Evolutionary conservation across 2,329 filamentous ascomycete species (phyloP), one percentile per base, ranked within the genome.

Genomic region (Arthroderma sp.): DNA sequence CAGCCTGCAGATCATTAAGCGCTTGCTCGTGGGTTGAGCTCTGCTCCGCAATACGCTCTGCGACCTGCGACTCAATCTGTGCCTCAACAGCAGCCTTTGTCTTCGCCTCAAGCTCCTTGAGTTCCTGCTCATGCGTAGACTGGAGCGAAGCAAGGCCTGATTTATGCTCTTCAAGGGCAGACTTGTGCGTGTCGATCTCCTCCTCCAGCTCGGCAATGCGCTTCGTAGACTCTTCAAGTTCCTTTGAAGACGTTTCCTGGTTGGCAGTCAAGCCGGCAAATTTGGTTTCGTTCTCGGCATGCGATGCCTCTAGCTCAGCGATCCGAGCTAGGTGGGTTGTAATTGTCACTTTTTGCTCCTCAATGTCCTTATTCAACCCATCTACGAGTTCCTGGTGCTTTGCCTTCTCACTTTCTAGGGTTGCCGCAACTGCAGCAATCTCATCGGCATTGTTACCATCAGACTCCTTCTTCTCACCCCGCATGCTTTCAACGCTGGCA

Each of bases 301-400:
- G 82, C 3, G 81, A 76, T 51, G 80, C 67, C 62, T 94, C 86
- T 9, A 94, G 71, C 51, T 83, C 76, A 3, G 78, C 72, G 29
- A 94, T 79, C 54, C 80, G 84, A 34, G 73, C 60, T 8, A 78
- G 70, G 54, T 88, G 85, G 52, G 69, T 73, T 50, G 75, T 73
- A 54, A 93, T 81, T 33, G 83, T 76, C 3, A 73, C 68, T 65
- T 84, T 88, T 66, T 94, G 87, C 58, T 86, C 80, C 42, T 88
- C 79, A 43, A 95, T 81, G 58, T 94, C 82, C 48, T 66, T 72
- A 50, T 83, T 82, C 36, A 95, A 65, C 38, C 70, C 70, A 32
- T 70, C 66, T 31, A 84, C 66, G 40, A 80, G 66, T 32, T 74
- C 70, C 47, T 80, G 68, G 49, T 85, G 78, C 57, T 74, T 72